Conservation (phyloP, 345 rosid genomes). For the Pugionium dolabratum region DNA sequence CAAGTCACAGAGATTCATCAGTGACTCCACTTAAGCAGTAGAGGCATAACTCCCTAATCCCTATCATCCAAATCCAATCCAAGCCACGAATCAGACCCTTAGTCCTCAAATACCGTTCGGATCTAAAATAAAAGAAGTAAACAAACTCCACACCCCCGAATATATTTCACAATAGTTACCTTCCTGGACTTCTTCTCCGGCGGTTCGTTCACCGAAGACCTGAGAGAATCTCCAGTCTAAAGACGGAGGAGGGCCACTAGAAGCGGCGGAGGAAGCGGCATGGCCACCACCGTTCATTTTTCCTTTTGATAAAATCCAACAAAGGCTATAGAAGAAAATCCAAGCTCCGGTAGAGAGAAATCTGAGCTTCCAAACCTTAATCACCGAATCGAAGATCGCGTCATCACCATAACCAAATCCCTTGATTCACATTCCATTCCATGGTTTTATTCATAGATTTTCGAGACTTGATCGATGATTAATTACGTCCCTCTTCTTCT, state of each 20-base stretch:
- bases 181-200: conserved; percentile 91
- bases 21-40: conserved; percentile 37
- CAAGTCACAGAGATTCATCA: conserved; percentile 32
- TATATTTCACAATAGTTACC: conserved; percentile 39
- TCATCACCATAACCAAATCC: conserved; percentile 31
- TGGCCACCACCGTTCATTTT: conserved; percentile 71
- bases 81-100: conserved; percentile 47
- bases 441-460: conserved; percentile 29
- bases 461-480: conserved; percentile 42
- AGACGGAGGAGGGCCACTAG: conserved; percentile 50
- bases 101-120: conserved; percentile 39
- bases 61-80: conserved; percentile 62
- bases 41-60: conserved; percentile 41
- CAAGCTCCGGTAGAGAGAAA: conserved; percentile 25
- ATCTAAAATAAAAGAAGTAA: conserved; percentile 43
- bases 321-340: conserved; percentile 10
- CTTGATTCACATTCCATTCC: conserved; percentile 44
- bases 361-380: conserved; percentile 41
- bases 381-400: conserved; percentile 49
- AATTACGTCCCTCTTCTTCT: neutral
- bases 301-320: conserved; percentile 31
- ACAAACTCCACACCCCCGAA: conserved; percentile 6
- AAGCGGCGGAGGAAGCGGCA: conserved; percentile 43
- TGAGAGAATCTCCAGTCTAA: conserved; percentile 93
- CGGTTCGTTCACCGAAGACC: conserved; percentile 91